Base-by-base conservation (phyloP, 805 yeast genomes). In the Metschnikowia vanudenii region DNA sequence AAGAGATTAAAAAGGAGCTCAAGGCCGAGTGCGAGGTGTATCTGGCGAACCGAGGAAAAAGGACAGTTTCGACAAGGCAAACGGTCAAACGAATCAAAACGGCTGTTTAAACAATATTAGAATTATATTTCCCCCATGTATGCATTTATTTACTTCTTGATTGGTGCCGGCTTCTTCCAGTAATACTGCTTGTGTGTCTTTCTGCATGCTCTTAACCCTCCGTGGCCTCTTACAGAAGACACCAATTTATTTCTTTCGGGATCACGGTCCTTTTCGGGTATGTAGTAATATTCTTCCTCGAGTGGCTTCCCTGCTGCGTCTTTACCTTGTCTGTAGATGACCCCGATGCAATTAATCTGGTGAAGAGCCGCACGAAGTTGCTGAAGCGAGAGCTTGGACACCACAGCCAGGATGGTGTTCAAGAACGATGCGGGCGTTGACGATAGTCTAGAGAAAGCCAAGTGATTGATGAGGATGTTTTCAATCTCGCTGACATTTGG, bases 231-330 rank as follows among this genome's bases (percentile, higher is more conserved):
- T 44, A 89, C 70, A 37, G 86, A 83, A 41, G 80, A 78, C 5
- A 91, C 96, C 53, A 90, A 68, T 39, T 66, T 65, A 34, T 80
- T 82, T 61, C 99, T 82, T 39, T 81, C 81, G 22, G 61, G 58
- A 60, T 92, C 96, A 31, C 67, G 62, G 65, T 94, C 99, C 38
- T 82, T 77, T 55, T 90, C 98, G 3, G 90, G 82, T 47, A 84
- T 81, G 61, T 94, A 94, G 65, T 90, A 94, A 61, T 88, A 94
- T 63, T 94, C 97, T 63, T 89, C 96, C 55, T 92, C 98, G 51
- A 94, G 73, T 3, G 87, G 88, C 64, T 90, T 89, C 10, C 98
- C 99, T 2, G 97, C 95, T 2, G 98, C 97, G 66, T 94, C 99
- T 64, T 90, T 91, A 40, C 97, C 97, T 48, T 78, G 75, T 64